Base-by-base conservation (phyloP, 768 basidiomycete species). In the Paxillus ammoniavirescens region DNA sequence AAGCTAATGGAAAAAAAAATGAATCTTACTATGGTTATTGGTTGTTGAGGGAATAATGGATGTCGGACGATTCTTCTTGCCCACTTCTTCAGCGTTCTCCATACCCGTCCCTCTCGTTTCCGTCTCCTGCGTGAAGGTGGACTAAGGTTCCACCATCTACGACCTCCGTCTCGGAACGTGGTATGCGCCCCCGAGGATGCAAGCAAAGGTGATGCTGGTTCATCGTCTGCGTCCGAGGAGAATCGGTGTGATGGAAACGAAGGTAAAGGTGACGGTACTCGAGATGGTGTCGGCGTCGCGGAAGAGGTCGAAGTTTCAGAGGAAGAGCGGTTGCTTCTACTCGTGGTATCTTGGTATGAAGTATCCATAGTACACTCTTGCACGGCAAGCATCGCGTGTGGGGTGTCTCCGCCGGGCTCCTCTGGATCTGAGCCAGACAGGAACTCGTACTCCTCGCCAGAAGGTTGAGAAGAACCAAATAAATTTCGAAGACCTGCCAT, bases 1-100 rank as follows among this genome's bases (percentile, higher is more conserved):
- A 30, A 15, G 33, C 13, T 15, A 35, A 54, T 47, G 42, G 38
- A 17, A 37, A 42, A 45, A 46, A 26, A 21, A 31, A 46, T 26
- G 41, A 44, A 18, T 75, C 88, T 68, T 60, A 91, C 91, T 51
- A 93, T 89, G 53, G 89, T 88, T 59, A 88, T 76, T 10, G 91
- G 91, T 57, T 89, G 89, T 58, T 81, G 82, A 49, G 90, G 90
- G 67, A 90, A 86, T 69, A 88, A 78, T 14, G 87, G 89, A 69
- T 87, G 86, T 54, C 86, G 78, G 28, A 90, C 68, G 21, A 89
- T 60, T 49, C 76, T 74, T 52, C 83, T 75, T 40, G 81, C 65
- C 64, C 77, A 77, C 60, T 82, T 77, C 66, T 81, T 84, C 52
- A 83, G 52, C 14, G 75, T 68, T 57, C 86, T 77, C 49, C 80